phyloP scores from a whole-genome alignment of 2,329 filamentous ascomycete species.

The Arthrinium puccinioides region DNA sequence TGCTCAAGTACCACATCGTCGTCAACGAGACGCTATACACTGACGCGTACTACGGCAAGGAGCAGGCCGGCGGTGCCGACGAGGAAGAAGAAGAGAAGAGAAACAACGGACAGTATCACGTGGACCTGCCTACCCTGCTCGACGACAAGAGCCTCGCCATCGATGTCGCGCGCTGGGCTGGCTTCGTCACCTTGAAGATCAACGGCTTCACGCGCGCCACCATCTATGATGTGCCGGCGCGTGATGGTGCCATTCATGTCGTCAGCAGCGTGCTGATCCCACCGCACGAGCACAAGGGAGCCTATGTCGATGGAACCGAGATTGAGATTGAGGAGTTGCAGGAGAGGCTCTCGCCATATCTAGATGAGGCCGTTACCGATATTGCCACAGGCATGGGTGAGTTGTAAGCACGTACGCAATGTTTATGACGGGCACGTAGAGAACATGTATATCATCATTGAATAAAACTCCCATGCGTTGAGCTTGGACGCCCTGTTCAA shows the following conservation, averaged over 20 bases:
- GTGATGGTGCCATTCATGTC: constrained; percentile 79
- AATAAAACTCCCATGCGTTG: too few relatives aligned
- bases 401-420: neutral
- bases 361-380: neutral
- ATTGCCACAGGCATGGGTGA: neutral
- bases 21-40: constrained; percentile 51
- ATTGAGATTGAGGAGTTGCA: constrained; percentile 55
- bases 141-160: constrained; percentile 59
- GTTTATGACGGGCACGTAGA: neutral
- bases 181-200: constrained; percentile 63
- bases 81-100: constrained; percentile 16
- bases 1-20: constrained; percentile 36
- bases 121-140: constrained; percentile 69
- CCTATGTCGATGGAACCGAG: constrained; percentile 35
- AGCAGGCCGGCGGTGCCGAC: constrained; percentile 15
- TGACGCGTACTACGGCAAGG: constrained; percentile 63
- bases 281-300: constrained; percentile 46
- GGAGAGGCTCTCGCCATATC: constrained; percentile 34
- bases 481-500: too few relatives aligned
- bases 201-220: constrained; percentile 65
- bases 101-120: constrained; percentile 44
- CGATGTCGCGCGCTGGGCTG: constrained; percentile 62
- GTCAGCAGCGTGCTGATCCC: constrained; percentile 69
- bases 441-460: too few relatives aligned
- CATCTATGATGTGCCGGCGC: constrained; percentile 63